phyloP scores from a whole-genome alignment of 2,329 filamentous ascomycete genomes.

The Xylariales sp. region DNA sequence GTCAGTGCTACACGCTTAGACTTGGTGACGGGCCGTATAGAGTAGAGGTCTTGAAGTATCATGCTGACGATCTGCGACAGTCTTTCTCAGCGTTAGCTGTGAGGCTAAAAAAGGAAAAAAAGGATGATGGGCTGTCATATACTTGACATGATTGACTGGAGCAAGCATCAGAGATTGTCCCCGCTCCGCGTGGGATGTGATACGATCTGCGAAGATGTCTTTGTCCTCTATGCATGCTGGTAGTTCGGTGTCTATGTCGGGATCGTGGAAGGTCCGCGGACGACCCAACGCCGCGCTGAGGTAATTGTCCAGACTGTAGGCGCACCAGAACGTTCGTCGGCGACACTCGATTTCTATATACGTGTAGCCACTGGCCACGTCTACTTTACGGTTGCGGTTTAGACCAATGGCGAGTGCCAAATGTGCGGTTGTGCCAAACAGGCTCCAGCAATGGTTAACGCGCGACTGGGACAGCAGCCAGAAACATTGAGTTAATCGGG shows the following conservation, averaged over 20 bases:
- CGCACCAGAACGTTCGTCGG: slow-evolving; percentile 55
- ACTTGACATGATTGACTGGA: slow-evolving; percentile 31
- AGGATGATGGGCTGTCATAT: slow-evolving; percentile 4
- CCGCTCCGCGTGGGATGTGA: slow-evolving; percentile 1
- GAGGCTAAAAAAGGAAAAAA: background rate
- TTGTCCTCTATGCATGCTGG: slow-evolving; percentile 52
- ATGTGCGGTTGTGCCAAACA: slow-evolving; percentile 37
- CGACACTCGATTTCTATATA: slow-evolving; percentile 34
- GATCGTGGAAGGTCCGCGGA: slow-evolving; percentile 58
- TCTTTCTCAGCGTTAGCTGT: slow-evolving; percentile 2
- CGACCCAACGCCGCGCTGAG: slow-evolving; percentile 58
- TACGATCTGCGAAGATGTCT: slow-evolving; percentile 18
- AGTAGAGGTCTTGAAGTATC: slow-evolving; percentile 29
- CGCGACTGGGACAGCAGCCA: slow-evolving; percentile 40
- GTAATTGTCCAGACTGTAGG: slow-evolving; percentile 61
- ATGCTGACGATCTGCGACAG: slow-evolving; percentile 24
- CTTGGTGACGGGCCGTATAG: slow-evolving; percentile 27
- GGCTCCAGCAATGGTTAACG: slow-evolving; percentile 42
- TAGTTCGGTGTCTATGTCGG: slow-evolving; percentile 60
- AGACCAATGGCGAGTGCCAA: slow-evolving; percentile 34
- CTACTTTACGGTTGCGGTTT: slow-evolving; percentile 17
- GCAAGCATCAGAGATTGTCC: slow-evolving; percentile 27
- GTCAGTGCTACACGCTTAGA: slow-evolving; percentile 20
- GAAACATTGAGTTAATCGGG: slow-evolving; percentile 33
- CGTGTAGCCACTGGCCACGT: slow-evolving; percentile 11